Conservation (phyloP, 768 basidiomycete genomes). For the Mycena floridula region DNA sequence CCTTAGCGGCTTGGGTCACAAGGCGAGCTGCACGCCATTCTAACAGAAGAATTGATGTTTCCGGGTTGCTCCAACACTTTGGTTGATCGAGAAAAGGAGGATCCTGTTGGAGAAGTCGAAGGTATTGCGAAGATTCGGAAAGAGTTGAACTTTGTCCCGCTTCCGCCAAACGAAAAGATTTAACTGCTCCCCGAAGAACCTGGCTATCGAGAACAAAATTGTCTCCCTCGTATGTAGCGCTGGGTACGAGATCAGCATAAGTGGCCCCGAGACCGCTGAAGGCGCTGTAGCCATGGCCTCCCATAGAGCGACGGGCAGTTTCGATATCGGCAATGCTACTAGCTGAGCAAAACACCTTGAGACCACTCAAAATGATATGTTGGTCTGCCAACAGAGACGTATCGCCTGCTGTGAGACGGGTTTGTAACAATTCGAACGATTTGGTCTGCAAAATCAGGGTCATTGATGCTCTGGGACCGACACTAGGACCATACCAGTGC, state of each 20-base stretch:
- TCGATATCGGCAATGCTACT: constrained; percentile 54
- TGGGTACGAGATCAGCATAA: constrained; percentile 61
- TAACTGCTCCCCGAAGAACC: constrained; percentile 66
- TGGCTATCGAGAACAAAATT: constrained; percentile 75
- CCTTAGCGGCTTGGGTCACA: constrained; percentile 33
- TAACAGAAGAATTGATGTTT: constrained; percentile 39
- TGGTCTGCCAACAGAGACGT: constrained; percentile 62
- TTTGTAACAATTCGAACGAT: constrained; percentile 43
- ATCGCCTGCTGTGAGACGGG: constrained; percentile 48
- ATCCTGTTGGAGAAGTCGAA: constrained; percentile 40
- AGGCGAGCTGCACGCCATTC: constrained; percentile 62
- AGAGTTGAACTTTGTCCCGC: constrained; percentile 22
- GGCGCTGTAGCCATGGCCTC: constrained; percentile 72
- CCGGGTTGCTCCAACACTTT: constrained; percentile 31
- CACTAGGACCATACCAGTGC: constrained; percentile 37
- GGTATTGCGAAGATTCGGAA: constrained; percentile 46
- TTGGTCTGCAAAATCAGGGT: constrained; percentile 26
- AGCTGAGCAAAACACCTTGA: constrained; percentile 56
- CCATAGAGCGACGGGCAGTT: constrained; percentile 62
- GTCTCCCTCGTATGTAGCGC: constrained; percentile 74
- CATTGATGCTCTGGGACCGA: background rate
- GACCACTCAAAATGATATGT: constrained; percentile 63
- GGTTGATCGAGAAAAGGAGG: constrained; percentile 14
- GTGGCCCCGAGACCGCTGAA: constrained; percentile 60
- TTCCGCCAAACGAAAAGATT: constrained; percentile 37